phyloP scores from a whole-genome alignment of 2,329 filamentous ascomycete species.

The Xylogone sp. region DNA sequence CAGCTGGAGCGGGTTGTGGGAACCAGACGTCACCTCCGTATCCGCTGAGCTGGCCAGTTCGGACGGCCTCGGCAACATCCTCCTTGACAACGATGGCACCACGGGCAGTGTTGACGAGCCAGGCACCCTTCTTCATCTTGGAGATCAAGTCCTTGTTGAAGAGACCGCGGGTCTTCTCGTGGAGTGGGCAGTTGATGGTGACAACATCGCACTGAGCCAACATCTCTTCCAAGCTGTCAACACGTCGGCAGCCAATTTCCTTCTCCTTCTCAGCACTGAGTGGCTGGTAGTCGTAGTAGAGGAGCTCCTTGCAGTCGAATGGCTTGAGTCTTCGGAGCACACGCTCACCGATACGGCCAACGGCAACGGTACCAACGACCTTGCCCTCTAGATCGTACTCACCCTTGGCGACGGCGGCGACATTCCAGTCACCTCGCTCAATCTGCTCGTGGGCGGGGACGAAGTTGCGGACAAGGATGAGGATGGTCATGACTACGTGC shows the following conservation, averaged over 20 bases:
- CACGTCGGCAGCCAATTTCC: conserved; percentile 92
- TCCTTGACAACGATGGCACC: conserved; percentile 99
- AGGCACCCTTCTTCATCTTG: conserved; percentile 98
- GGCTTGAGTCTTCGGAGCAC: conserved; percentile 93
- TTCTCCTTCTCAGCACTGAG: conserved; percentile 79
- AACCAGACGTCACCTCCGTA: conserved; percentile 87
- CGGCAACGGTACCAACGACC: conserved; percentile 95
- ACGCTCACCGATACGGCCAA: conserved; percentile 97
- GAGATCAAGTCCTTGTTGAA: conserved; percentile 98
- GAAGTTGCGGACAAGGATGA: conserved; percentile 94
- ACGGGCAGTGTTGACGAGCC: conserved; percentile 98
- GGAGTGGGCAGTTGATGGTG: conserved; percentile 98
- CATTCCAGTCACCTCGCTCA: conserved; percentile 85
- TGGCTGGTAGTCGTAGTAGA: conserved; percentile 99
- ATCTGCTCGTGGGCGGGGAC: conserved; percentile 96
- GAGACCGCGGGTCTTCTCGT: conserved; percentile 93
- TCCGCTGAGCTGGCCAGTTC: conserved; percentile 83
- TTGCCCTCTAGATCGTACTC: conserved; percentile 97
- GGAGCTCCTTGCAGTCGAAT: conserved; percentile 98
- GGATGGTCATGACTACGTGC: conserved; percentile 99
- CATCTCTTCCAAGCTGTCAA: conserved; percentile 89
- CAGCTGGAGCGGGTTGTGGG: conserved; percentile 91
- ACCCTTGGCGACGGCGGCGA: conserved; percentile 94
- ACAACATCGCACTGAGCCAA: conserved; percentile 91
- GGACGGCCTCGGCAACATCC: conserved; percentile 91